Evolutionary conservation across 805 yeast genomes (phyloP).

Genomic region (Teunomyces cretensis): DNA sequence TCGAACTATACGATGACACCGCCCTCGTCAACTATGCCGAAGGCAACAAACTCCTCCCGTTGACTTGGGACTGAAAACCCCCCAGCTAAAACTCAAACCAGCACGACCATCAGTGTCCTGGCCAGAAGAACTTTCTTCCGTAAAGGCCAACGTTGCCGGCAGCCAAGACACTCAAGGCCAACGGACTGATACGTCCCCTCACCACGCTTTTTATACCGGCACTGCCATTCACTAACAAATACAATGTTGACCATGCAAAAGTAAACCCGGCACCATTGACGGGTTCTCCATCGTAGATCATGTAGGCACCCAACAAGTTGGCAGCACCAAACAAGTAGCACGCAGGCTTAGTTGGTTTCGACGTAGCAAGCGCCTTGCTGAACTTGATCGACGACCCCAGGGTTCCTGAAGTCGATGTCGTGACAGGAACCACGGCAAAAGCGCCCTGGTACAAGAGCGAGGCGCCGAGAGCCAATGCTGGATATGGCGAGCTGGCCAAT

Average conservation of each 20-base stretch:
- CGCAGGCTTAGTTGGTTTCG: constrained; percentile 37
- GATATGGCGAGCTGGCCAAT: constrained; percentile 9
- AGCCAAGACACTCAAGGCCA: constrained; percentile 58
- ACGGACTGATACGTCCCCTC: constrained; percentile 61
- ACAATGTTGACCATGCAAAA: constrained; percentile 78
- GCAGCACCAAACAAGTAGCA: constrained; percentile 62
- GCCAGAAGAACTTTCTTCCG: constrained; percentile 66
- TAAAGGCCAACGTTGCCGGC: constrained; percentile 61
- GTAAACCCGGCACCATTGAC: constrained; percentile 79
- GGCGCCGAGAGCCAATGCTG: constrained; percentile 12
- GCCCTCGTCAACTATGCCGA: constrained; percentile 58
- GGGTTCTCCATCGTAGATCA: constrained; percentile 73
- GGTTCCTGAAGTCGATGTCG: constrained; percentile 6
- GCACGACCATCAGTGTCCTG: background rate
- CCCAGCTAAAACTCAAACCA: too few species aligned
- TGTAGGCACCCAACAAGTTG: constrained; percentile 66
- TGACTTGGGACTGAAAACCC: constrained; percentile 60
- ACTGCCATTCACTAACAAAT: constrained; percentile 68
- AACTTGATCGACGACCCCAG: constrained; percentile 22
- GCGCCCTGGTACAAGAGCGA: constrained; percentile 11
- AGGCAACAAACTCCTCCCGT: constrained; percentile 59
- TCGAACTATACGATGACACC: constrained; percentile 78
- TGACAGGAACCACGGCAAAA: constrained; percentile 1
- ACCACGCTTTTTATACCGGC: constrained; percentile 52
- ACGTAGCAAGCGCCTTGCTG: constrained; percentile 15